Base-by-base conservation (phyloP, 768 basidiomycete species). In the Boletus sp. region DNA sequence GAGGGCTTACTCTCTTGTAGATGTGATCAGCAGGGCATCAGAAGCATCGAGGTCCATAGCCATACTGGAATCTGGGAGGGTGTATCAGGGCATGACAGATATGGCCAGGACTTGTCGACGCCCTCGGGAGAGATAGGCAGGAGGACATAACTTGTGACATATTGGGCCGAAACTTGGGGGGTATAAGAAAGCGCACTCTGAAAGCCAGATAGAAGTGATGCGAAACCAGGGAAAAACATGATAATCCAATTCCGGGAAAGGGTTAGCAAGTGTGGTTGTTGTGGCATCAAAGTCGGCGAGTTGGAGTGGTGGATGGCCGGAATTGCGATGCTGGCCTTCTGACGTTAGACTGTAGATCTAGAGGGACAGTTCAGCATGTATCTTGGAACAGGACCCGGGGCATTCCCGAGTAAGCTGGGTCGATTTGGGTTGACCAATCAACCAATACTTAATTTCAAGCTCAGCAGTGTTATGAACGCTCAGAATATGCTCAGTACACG, bases 21-120 rank as follows among this genome's bases (percentile, higher is more conserved):
- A 92, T 83, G 70, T 86, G 87, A 66, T 92, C 14, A 90, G 77
- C 39, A 90, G 77, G 47, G 90, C 90, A 70, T 92, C 88, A 69
- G 83, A 90, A 29, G 83, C 84, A 68, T 90, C 89, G 74, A 90
- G 91, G n/a, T 71, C 70, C 72, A 73, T 73, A 2, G 70, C 64
- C 64, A 73, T 73, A 0, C 8, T 56, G 52, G 42, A 50, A 18
- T 18, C 28, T 30, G 10, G 24, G 39, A 46, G n/a, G 5, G 52
- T 6, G 24, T 33, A 9, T 37, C 20, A 50, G 45, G 29, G 39
- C 0, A 32, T 6, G 54, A 49, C 29, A 11, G 29, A 44, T 44
- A 57, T 18, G 33, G 29, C 24, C 17, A 47, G 24, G 30, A 47
- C 24, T 7, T 29, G 14, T 39, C 36, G 18, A 46, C 20, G 11